phyloP scores from a whole-genome alignment of 805 yeast species.

The Monosporozyma aerobia region DNA sequence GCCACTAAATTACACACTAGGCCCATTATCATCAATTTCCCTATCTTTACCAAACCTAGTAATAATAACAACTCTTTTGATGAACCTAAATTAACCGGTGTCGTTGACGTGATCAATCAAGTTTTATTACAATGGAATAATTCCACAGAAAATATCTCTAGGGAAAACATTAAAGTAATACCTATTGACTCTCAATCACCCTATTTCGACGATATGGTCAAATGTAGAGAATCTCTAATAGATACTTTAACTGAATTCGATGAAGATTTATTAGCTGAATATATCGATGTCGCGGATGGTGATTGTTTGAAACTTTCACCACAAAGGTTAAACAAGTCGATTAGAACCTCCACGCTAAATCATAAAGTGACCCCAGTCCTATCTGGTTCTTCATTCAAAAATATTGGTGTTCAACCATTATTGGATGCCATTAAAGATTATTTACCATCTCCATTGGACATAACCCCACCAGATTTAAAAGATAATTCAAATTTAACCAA shows the following conservation, averaged over 20 bases:
- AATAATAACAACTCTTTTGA: constrained; percentile 16
- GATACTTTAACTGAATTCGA: constrained; percentile 81
- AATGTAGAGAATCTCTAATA: constrained; percentile 63
- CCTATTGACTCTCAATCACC: constrained; percentile 12
- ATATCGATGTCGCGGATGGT: constrained; percentile 56
- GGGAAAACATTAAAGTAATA: constrained; percentile 45
- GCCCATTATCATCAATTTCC: constrained; percentile 67
- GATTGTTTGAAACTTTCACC: constrained; percentile 61
- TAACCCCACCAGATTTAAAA: constrained; percentile 44
- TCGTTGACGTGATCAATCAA: constrained; percentile 47
- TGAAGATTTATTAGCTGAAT: constrained; percentile 66
- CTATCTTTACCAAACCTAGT: constrained; percentile 45
- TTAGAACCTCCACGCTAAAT: constrained; percentile 53
- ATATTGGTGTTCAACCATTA: constrained; percentile 91
- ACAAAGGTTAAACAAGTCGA: constrained; percentile 43
- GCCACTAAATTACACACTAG: constrained; percentile 65
- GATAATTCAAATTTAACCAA: constrained; percentile 9
- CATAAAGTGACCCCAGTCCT: constrained; percentile 64
- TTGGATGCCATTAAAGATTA: constrained; percentile 72
- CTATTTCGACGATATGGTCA: constrained; percentile 39
- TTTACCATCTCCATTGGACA: constrained; percentile 75
- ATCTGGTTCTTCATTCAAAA: constrained; percentile 87
- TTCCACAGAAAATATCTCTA: constrained; percentile 22
- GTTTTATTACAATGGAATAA: neutral
- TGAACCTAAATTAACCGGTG: constrained; percentile 40